These are phyloP conservation scores for Suhomyces prunicola DNA, from an alignment of 805 yeast genomes.

Conservation along the genomic window DNA sequence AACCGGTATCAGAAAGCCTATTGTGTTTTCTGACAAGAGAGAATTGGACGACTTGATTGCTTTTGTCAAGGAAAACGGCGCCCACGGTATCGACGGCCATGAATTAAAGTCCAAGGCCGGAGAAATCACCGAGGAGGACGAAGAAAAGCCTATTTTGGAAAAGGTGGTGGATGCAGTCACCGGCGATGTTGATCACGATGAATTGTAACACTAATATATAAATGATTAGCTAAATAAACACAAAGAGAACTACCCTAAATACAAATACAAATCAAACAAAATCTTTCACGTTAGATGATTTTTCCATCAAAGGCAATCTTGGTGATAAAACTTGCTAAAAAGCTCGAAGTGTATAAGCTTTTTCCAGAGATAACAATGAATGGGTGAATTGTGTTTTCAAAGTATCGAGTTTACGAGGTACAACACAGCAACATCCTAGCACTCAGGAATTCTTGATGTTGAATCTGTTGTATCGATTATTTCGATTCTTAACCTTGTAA, in stretches of 20 bases:
- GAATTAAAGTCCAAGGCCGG: conserved; percentile 27
- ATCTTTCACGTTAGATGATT: too few relatives aligned
- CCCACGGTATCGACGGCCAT: conserved; percentile 56
- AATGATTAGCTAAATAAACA: too few relatives aligned
- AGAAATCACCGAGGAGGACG: conserved; percentile 27
- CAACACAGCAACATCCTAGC: too few relatives aligned
- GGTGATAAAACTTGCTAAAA: too few relatives aligned
- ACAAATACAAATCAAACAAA: neutral
- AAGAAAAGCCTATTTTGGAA: conserved; percentile 10
- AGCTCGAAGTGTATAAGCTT: too few relatives aligned
- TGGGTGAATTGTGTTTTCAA: too few relatives aligned
- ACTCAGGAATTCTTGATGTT: too few relatives aligned
- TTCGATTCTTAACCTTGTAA: too few relatives aligned
- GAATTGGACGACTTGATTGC: conserved; percentile 64
- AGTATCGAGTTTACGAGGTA: too few relatives aligned
- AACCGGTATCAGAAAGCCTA: conserved; percentile 48
- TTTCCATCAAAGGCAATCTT: too few relatives aligned
- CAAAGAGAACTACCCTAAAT: neutral
- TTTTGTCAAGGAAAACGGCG: conserved; percentile 70
- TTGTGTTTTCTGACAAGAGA: conserved; percentile 69
- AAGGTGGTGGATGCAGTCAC: conserved; percentile 5
- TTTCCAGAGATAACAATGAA: too few relatives aligned
- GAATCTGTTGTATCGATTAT: too few relatives aligned
- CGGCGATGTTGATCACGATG: conserved; percentile 32
- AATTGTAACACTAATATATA: conserved; percentile 21